Conservation (phyloP, 495 filamentous ascomycete genomes). For the Pyrenopolyporus hunteri region DNA sequence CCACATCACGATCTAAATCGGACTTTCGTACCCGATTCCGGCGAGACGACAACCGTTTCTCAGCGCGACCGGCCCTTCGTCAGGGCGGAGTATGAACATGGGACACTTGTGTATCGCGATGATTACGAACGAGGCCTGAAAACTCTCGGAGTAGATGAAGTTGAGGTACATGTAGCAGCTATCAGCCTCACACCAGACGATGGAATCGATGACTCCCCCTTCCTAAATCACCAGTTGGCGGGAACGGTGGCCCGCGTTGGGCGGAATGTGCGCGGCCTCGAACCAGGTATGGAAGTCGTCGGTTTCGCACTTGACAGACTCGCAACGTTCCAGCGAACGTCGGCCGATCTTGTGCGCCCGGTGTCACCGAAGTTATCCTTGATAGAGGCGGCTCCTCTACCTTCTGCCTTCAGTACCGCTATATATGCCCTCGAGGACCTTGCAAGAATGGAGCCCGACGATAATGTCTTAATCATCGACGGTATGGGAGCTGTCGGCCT, state of each 20-base stretch:
- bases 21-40: not conserved
- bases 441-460: not conserved
- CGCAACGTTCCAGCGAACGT: not conserved
- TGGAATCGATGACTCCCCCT: not conserved
- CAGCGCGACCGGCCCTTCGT: not conserved
- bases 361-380: not conserved
- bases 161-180: not conserved
- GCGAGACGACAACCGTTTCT: not conserved
- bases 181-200: not conserved
- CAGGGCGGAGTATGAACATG: not conserved
- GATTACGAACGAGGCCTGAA: not conserved
- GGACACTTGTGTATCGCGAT: not conserved
- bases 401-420: not conserved
- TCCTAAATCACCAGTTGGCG: not conserved
- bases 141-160: not conserved
- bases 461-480: not conserved
- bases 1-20: not conserved
- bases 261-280: not conserved
- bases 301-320: not conserved
- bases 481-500: not conserved
- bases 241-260: not conserved
- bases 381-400: not conserved
- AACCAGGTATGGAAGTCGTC: not conserved
- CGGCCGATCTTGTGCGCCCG: not conserved
- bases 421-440: not conserved